Conservation (phyloP, 2,329 filamentous ascomycete genomes). For the Coleophoma eucalyptorum region DNA sequence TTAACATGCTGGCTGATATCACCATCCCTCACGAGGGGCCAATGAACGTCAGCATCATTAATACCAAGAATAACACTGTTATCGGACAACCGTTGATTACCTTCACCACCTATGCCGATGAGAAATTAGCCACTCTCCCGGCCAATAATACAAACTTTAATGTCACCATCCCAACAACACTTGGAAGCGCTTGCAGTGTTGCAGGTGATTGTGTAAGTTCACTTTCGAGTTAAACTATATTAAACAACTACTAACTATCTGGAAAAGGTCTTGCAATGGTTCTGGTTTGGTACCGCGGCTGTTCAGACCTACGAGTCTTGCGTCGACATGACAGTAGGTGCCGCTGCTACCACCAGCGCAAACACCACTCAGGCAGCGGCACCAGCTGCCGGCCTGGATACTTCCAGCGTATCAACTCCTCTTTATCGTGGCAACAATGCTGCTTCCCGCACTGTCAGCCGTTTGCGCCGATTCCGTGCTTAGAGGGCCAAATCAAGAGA, state of each 20-base stretch:
- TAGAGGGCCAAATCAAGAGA: no score
- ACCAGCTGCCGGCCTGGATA: no score
- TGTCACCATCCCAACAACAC: slow-evolving; percentile 47
- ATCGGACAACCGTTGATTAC: slow-evolving; percentile 43
- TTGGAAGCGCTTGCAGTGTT: slow-evolving; percentile 36
- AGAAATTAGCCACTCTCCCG: slow-evolving; percentile 34
- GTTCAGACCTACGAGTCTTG: slow-evolving; percentile 53
- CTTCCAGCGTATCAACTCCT: no score
- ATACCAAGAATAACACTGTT: slow-evolving; percentile 40
- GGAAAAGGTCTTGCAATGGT: slow-evolving; percentile 49
- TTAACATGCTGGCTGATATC: slow-evolving; percentile 36
- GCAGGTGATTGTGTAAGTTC: slow-evolving; percentile 19
- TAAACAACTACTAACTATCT: slow-evolving; percentile 27
- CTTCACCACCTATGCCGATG: slow-evolving; percentile 46
- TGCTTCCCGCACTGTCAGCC: background rate
- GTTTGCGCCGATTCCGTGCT: background rate
- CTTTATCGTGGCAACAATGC: no score
- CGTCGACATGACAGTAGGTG: slow-evolving; percentile 38
- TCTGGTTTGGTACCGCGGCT: slow-evolving; percentile 42
- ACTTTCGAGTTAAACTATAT: background rate
- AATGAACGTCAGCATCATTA: slow-evolving; percentile 51
- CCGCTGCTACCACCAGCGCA: background rate
- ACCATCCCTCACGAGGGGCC: slow-evolving; percentile 47
- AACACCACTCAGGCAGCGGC: background rate
- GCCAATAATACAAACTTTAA: slow-evolving; percentile 44